Percentiles rank a stretch among this genome's conserved stretches.
These are phyloP conservation scores for Anisodus tanguticus DNA, from an alignment of 257 asterid species.

Conservation along the genomic window DNA sequence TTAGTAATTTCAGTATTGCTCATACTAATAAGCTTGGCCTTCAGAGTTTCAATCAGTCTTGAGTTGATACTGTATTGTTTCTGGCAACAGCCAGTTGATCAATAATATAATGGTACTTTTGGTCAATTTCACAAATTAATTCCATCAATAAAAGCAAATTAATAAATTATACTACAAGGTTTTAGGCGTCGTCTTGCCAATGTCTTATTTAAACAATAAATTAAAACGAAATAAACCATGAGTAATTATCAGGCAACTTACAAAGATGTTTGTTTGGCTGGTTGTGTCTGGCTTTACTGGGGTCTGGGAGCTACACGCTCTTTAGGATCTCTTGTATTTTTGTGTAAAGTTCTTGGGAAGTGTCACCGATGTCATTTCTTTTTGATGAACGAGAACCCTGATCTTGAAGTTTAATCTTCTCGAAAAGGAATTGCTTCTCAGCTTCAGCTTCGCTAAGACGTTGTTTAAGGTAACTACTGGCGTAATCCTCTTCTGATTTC, in stretches of 20 bases:
- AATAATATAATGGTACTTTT: neutral
- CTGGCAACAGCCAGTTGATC: neutral
- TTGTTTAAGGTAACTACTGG: slow-evolving; percentile 86
- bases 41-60: neutral
- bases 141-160: neutral
- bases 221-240: neutral
- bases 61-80: neutral
- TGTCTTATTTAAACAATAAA: neutral
- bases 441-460: slow-evolving; percentile 94
- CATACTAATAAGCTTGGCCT: too few species aligned
- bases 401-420: slow-evolving; percentile 88
- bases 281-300: neutral
- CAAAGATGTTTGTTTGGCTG: slow-evolving; percentile 14
- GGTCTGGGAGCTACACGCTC: slow-evolving; percentile 55
- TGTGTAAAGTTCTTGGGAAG: slow-evolving; percentile 60
- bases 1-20: neutral
- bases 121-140: neutral
- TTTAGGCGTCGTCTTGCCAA: neutral
- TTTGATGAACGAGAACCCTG: slow-evolving; percentile 60
- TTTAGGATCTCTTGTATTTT: slow-evolving; percentile 78
- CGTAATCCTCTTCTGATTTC: slow-evolving; percentile 86
- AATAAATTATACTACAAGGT: neutral
- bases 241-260: neutral
- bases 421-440: slow-evolving; percentile 83
- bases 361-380: slow-evolving; percentile 62